Conservation (phyloP, 164 flowering plant genomes). For the Umbellularia californica region DNA sequence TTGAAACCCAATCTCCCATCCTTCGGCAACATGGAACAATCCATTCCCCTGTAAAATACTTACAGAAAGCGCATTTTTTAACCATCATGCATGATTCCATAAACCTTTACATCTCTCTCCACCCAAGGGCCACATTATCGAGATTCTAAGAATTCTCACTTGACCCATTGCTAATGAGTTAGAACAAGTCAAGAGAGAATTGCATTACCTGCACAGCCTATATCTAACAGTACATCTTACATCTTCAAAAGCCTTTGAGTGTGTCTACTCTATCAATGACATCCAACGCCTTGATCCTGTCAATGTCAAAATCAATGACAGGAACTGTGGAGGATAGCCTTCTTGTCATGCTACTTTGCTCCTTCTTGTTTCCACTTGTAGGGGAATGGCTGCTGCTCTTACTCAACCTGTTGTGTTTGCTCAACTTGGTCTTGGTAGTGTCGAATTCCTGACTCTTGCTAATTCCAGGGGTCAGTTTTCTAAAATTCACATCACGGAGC, state of each 20-base stretch:
- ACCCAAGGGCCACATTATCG: background rate
- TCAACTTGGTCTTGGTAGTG: constrained; percentile 37
- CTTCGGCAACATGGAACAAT: background rate
- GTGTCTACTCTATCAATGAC: constrained; percentile 89
- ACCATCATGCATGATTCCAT: background rate
- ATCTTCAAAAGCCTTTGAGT: constrained; percentile 23
- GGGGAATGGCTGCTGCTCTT: constrained; percentile 89
- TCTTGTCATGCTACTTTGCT: constrained; percentile 36
- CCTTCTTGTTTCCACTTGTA: constrained; percentile 40
- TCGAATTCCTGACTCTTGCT: constrained; percentile 93
- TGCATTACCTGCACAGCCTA: background rate
- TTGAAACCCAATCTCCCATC: background rate
- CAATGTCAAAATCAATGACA: constrained; percentile 70
- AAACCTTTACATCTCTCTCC: background rate
- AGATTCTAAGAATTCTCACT: background rate
- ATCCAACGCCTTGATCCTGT: constrained; percentile 80
- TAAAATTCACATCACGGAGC: constrained; percentile 67
- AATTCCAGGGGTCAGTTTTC: constrained; percentile 83
- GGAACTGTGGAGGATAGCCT: constrained; percentile 54
- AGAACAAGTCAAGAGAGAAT: background rate
- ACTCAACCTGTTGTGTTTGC: constrained; percentile 56
- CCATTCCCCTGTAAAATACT: constrained; percentile 4
- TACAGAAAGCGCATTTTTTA: constrained; percentile 1
- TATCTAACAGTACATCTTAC: background rate
- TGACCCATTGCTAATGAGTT: background rate